Base-by-base conservation (phyloP, 1,284 basidiomycete species). In the Nidula niveotomentosa region DNA sequence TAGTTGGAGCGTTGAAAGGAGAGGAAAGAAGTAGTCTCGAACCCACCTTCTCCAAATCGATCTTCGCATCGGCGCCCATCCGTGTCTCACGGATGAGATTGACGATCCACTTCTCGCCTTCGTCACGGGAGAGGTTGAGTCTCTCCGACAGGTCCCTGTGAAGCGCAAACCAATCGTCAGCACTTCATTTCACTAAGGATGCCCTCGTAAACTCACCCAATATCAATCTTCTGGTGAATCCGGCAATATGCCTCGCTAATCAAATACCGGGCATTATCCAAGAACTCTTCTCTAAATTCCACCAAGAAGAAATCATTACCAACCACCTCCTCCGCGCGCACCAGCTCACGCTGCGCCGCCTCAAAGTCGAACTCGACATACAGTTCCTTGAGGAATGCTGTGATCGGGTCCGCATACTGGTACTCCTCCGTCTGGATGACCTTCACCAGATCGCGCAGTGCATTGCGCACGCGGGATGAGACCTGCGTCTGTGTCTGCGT, bases 101-200 rank as follows among this genome's bases (percentile, higher is more conserved):
- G 65, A 98, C 96, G 61, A 99, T 96, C 96, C 96, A 99, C 72
- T 97, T 97, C 71, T 98, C 96, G 55, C 96, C 97, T 66, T 98
- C 96, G 63, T 95, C 94, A 53, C 81, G 85, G 23, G 91, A 90
- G 53, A 98, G 83, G 73, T 98, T 98, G 37, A 99, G 81, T 10
- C 96, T 88, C 67, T 93, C 89, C 13, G 95, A 96, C 35, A 99
- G 83, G 68, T 98, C 94, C 58, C 92, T 94, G 60, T 33, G 17
- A 23, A 50, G 37, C 35, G 53, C 12, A 43, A 33, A 37, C 51
- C 51, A 35, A 43, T 30, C 34, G 15, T 44, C 46, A 36, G 53
- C 41, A 30, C 30, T 30, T 30, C 6, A 30, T 30, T 30, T 30
- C 30, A 3, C 30, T 30, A 5, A 2, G 30, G 2, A 30, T 30